Base-by-base conservation (phyloP, 768 basidiomycete genomes). In the Daedaleopsis sinensis region DNA sequence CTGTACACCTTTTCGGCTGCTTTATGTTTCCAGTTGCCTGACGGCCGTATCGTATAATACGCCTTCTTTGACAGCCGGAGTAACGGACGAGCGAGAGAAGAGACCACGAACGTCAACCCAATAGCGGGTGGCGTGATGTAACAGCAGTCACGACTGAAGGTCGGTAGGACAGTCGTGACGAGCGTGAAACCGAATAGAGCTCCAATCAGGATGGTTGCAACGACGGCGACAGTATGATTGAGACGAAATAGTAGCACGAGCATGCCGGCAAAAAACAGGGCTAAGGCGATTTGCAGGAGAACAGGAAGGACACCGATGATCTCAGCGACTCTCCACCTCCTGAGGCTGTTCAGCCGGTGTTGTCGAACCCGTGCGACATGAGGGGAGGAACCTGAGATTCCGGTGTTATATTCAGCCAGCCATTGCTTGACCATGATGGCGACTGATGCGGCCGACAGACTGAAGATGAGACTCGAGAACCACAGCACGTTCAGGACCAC, bases 211-310 rank as follows among this genome's bases (percentile, higher is more conserved):
- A 38, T 42, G 11, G 59, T 36, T 10, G 38, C 32, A 2, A 58
- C 53, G 19, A 18, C 36, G 21, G 63, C 67, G 11, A 69, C 65
- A 21, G 61, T 39, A 16, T 11, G 9, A 18, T 65, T 39, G 21
- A 69, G 21, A 4, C 57, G 53, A 62, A 61, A 69, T 13, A 67
- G 52, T 11, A 67, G 39, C 18, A 57, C 35, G 57, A 73, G 68
- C 5, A 70, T 39, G 3, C 66, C 68, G 15, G 24, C 32, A 19
- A 70, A 38, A 59, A 69, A 69, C 7, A 69, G 54, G 19, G 59
- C 38, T 12, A 67, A 52, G 15, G 64, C 65, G 5, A 64, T 15
- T 36, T 65, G 65, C 8, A 69, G 63, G 10, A 67, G 46, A 5
- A 58, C 51, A 9, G 68, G 68, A 15, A 69, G 50, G n/a, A 65